Evolutionary conservation across 1,139 yeast genomes (phyloP).

Genomic region (Diutina neorugosa): DNA sequence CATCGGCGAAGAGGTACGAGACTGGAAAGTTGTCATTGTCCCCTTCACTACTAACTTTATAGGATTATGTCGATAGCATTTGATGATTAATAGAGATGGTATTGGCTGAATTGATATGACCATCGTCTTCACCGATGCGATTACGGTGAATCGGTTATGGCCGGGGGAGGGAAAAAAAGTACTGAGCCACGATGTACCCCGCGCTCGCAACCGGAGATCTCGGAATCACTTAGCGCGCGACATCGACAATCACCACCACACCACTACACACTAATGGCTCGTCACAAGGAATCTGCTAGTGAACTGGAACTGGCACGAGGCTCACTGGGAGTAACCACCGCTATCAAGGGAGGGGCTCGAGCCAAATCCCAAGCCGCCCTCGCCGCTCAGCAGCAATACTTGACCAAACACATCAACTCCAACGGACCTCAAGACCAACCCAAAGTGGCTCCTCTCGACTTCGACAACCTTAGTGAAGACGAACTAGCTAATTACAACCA

Average conservation of each 20-base stretch:
- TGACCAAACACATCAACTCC: constrained; percentile 48
- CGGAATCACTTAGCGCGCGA: background rate
- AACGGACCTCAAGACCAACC: constrained; percentile 50
- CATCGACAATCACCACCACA: background rate
- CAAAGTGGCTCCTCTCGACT: constrained; percentile 44
- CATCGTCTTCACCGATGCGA: too few relatives aligned
- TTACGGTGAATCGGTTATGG: background rate
- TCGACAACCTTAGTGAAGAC: constrained; percentile 39
- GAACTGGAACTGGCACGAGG: constrained; percentile 2
- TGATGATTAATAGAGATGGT: too few relatives aligned
- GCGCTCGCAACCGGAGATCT: background rate
- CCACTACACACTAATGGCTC: background rate
- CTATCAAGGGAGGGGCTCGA: constrained; percentile 2
- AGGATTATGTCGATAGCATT: too few relatives aligned
- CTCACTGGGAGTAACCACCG: background rate
- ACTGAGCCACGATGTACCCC: background rate
- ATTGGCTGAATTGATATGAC: too few relatives aligned
- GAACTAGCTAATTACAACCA: constrained; percentile 47
- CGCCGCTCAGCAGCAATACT: constrained; percentile 42
- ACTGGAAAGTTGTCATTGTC: too few relatives aligned
- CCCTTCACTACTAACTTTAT: too few relatives aligned
- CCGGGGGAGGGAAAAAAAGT: too few relatives aligned
- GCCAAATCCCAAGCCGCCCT: constrained; percentile 1
- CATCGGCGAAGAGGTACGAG: too few relatives aligned
- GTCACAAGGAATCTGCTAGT: constrained; percentile 1